phyloP scores from a whole-genome alignment of 805 yeast genomes.

The Diddensiella transvaalensis region DNA sequence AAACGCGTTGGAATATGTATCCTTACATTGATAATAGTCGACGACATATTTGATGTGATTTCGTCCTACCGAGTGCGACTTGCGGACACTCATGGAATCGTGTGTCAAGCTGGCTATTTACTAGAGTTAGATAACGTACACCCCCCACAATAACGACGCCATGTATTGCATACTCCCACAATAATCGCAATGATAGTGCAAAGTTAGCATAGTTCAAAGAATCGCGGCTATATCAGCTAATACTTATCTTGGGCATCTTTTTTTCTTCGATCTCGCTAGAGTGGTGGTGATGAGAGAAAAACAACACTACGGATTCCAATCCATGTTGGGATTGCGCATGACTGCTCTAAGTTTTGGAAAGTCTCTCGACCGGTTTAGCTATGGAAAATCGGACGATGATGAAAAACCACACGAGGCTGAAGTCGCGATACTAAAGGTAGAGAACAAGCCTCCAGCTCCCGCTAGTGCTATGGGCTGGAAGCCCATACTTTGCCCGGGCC shows the following conservation, averaged over 20 bases:
- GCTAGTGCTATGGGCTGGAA: slow-evolving; percentile 11
- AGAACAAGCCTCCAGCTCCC: not conserved
- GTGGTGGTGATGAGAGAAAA: slow-evolving; percentile 1
- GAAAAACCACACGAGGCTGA: not conserved
- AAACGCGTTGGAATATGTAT: not conserved
- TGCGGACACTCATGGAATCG: slow-evolving; percentile 81
- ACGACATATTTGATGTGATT: slow-evolving; percentile 70
- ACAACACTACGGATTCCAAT: no score
- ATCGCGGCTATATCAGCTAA: not conserved
- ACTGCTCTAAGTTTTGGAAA: slow-evolving; percentile 1
- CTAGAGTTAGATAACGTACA: no score
- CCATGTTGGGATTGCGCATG: not conserved
- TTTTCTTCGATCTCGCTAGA: no score
- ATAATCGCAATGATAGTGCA: slow-evolving; percentile 58
- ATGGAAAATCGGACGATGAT: not conserved
- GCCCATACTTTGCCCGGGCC: slow-evolving; percentile 28
- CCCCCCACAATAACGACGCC: no score
- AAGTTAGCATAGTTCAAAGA: not conserved
- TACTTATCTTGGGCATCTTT: slow-evolving; percentile 30
- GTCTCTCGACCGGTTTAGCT: not conserved
- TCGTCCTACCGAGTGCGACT: slow-evolving; percentile 72
- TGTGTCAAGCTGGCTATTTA: slow-evolving; percentile 66
- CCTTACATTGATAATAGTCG: slow-evolving; percentile 62
- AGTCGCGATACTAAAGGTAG: not conserved
- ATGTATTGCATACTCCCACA: slow-evolving; percentile 59